Conservation (phyloP, 495 filamentous ascomycete genomes). For the Aspergillus campestris region DNA sequence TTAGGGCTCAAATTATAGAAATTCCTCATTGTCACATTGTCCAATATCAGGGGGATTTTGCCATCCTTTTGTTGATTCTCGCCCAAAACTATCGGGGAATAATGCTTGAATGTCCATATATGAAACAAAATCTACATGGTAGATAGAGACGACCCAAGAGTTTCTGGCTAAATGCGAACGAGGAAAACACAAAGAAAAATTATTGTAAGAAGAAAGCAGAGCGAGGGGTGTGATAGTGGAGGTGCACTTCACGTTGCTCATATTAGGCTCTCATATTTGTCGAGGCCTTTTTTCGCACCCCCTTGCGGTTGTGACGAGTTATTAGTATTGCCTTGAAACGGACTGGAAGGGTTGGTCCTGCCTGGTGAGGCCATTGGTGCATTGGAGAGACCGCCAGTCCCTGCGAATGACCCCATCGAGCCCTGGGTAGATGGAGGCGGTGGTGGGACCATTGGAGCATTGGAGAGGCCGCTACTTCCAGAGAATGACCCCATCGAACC, state of each 20-base stretch:
- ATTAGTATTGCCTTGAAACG: constrained; percentile 10
- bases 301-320: constrained; percentile 20
- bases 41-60: neutral
- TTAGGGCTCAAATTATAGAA: no score
- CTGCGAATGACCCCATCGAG: constrained; percentile 2
- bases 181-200: constrained; percentile 7
- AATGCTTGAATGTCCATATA: constrained; percentile 5
- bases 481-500: neutral
- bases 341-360: constrained; percentile 10
- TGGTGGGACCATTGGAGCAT: constrained; percentile 11
- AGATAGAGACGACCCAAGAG: no score
- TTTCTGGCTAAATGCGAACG: neutral
- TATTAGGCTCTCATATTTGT: constrained; percentile 74
- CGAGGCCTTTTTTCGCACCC: constrained; percentile 50
- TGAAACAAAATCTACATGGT: neutral
- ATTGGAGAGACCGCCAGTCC: constrained; percentile 9
- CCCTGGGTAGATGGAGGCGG: constrained; percentile 28
- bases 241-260: constrained; percentile 21
- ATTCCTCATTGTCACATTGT: no score
- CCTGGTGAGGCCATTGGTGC: constrained; percentile 11
- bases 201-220: neutral
- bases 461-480: constrained; percentile 7
- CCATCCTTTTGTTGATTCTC: neutral
- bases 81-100: constrained; percentile 3
- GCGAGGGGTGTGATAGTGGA: neutral